A percentile compares a stretch with the other conserved stretches of the same genome.
Conservation (phyloP, 129 eudicot species). For the Logfia minima region DNA sequence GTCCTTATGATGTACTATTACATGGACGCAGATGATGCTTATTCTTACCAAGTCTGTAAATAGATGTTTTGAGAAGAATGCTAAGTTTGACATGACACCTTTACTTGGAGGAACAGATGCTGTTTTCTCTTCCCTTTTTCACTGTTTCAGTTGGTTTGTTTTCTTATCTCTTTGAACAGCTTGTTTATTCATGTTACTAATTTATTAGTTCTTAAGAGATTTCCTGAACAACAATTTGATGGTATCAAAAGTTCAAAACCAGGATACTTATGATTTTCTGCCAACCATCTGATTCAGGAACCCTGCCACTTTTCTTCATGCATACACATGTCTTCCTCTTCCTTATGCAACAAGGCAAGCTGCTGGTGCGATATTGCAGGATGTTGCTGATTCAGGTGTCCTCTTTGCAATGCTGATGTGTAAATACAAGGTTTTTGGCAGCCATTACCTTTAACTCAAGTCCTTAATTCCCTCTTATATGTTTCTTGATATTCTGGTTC, state of each 20-base stretch:
- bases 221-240: neutral
- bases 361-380: slow-evolving; percentile 91
- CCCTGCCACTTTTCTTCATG: slow-evolving; percentile 98
- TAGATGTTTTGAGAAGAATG: slow-evolving; percentile 91
- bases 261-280: neutral
- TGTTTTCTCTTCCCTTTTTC: slow-evolving; percentile 97
- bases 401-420: slow-evolving; percentile 93
- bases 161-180: neutral
- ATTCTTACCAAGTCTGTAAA: slow-evolving; percentile 93
- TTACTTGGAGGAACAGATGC: slow-evolving; percentile 96
- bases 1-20: neutral
- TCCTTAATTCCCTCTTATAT: neutral
- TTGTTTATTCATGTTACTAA: neutral
- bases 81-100: slow-evolving; percentile 97
- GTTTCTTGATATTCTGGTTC: neutral
- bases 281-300: slow-evolving; percentile 53
- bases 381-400: slow-evolving; percentile 92
- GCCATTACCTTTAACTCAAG: slow-evolving; percentile 1
- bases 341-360: slow-evolving; percentile 90
- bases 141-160: slow-evolving; percentile 86
- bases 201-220: neutral
- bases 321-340: slow-evolving; percentile 93
- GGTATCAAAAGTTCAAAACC: neutral
- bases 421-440: slow-evolving; percentile 67
- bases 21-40: slow-evolving; percentile 75